These are phyloP conservation scores for Stygiomarasmius scandens DNA, from an alignment of 1,284 basidiomycete genomes.

Conservation along the genomic window DNA sequence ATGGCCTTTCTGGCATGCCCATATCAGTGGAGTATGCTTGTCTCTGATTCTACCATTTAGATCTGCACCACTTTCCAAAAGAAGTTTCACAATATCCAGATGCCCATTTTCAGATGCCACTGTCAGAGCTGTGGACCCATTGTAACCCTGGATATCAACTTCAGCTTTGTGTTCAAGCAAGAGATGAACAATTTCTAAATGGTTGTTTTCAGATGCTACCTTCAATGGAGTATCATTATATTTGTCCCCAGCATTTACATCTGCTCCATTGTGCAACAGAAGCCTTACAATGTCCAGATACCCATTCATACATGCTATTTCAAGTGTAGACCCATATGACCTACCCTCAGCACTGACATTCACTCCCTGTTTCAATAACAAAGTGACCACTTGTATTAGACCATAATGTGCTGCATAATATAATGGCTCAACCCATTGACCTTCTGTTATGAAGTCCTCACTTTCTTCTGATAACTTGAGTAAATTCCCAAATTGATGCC, in stretches of 20 bases:
- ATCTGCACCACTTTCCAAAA: background rate
- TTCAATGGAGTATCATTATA: constrained; percentile 6
- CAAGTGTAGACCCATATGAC: background rate
- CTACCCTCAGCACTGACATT: background rate
- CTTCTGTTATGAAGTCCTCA: background rate
- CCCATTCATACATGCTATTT: constrained; percentile 4
- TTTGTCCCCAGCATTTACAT: constrained; percentile 7
- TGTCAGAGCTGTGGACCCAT: constrained; percentile 12
- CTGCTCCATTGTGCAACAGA: constrained; percentile 8
- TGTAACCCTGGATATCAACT: constrained; percentile 9
- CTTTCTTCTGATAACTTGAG: background rate
- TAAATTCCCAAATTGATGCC: no score
- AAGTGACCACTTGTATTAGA: background rate
- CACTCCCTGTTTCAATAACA: background rate
- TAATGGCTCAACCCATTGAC: background rate
- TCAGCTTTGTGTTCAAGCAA: constrained; percentile 10
- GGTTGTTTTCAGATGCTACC: constrained; percentile 10
- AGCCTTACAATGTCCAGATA: constrained; percentile 5
- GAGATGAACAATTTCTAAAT: constrained; percentile 7
- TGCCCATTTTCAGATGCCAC: constrained; percentile 9
- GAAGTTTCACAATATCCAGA: constrained; percentile 8
- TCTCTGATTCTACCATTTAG: no score
- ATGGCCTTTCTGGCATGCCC: no score
- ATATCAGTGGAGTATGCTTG: no score
- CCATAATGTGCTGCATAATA: background rate